These are phyloP conservation scores for Termitomyces sp. DNA, from an alignment of 768 basidiomycete genomes.

Conservation along the genomic window DNA sequence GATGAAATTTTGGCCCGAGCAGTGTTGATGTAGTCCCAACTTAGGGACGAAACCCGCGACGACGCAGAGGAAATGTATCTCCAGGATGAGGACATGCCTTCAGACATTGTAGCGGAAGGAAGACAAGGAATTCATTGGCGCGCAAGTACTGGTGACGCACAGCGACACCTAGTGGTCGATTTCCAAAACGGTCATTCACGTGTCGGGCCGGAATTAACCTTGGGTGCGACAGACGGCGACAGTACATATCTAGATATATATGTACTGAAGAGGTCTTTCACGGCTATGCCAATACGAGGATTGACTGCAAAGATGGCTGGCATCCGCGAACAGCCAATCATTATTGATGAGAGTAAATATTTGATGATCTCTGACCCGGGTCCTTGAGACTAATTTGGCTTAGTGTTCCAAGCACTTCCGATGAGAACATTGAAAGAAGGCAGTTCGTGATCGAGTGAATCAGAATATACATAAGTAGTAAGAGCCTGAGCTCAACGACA, in stretches of 20 bases:
- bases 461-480: too few relatives aligned
- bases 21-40: constrained; percentile 32
- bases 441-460: background rate
- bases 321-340: background rate
- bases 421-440: background rate
- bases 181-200: background rate
- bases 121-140: constrained; percentile 6
- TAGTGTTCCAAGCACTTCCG: background rate
- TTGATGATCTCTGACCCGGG: too few relatives aligned
- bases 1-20: constrained; percentile 10
- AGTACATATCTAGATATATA: too few relatives aligned
- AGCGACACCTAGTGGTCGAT: background rate
- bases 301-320: background rate
- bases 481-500: background rate
- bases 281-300: background rate
- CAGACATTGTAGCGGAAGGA: constrained; percentile 22
- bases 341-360: background rate
- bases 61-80: constrained; percentile 25
- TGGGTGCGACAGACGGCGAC: background rate
- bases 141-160: background rate
- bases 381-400: background rate
- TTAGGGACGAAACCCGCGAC: constrained; percentile 33
- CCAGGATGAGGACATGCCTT: constrained; percentile 32
- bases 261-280: background rate
- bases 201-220: background rate